These are phyloP conservation scores for Eucalyptus sideroxylon DNA, from an alignment of 345 rosid species.

Conservation along the genomic window DNA sequence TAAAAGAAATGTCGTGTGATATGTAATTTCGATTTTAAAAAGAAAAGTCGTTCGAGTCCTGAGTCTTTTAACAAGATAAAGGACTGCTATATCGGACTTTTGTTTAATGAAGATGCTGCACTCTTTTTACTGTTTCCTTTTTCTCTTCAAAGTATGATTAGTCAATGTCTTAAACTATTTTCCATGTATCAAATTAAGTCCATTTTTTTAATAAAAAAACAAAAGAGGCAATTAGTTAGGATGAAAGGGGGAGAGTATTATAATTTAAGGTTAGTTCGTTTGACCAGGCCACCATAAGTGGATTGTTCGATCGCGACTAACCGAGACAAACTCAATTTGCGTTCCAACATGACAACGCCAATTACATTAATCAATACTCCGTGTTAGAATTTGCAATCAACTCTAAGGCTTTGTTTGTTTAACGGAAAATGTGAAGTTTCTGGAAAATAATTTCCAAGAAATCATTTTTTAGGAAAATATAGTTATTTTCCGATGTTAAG, in stretches of 20 bases:
- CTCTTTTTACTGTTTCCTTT: background rate
- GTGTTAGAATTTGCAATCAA: too few species aligned
- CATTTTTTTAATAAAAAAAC: too few species aligned
- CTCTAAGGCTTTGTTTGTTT: too few species aligned
- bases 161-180: background rate
- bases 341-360: background rate
- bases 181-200: background rate
- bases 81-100: background rate
- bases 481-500: too few species aligned
- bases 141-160: background rate
- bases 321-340: background rate
- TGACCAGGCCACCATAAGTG: background rate
- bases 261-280: background rate
- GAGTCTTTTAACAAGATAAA: too few species aligned
- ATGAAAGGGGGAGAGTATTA: background rate
- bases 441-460: too few species aligned
- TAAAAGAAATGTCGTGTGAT: background rate
- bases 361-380: too few species aligned
- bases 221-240: background rate
- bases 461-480: too few species aligned
- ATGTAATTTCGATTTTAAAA: background rate
- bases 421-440: fast-evolving
- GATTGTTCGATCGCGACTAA: background rate
- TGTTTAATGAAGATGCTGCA: background rate
- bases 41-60: fast-evolving